Base-by-base conservation (phyloP, 306 rosid genomes). In the Vigna reflexopilosa region DNA sequence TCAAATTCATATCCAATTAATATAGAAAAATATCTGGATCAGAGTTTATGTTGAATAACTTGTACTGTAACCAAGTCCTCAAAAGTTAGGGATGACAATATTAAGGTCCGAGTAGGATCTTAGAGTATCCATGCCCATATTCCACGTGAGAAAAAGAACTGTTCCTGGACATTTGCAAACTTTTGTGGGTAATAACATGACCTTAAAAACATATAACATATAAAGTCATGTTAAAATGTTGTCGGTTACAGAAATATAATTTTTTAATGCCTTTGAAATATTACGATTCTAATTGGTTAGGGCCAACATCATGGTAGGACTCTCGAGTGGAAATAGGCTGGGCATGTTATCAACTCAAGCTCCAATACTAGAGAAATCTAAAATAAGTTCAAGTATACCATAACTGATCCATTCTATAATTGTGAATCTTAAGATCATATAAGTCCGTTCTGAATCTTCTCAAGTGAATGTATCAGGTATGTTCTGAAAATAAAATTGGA, bases 401-500 rank as follows among this genome's bases (percentile, higher is more conserved):
- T 28, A 22, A 50, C 20, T 40, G 14, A 9, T 63, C 59, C 54
- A 42, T 28, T 78, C 20, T 44, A 79, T 54, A 78, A 47, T 71
- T 28, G 38, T 49, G 36, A 67, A 54, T 44, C 32, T 55, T 32
- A 45, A 67, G 62, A 44, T 9, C 22, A 38, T 55, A 19, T 8
- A 76, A 44, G 64, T 72, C 30, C 47, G 19, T 80, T 76, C 38
- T 72, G 57, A 70, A 71, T 58, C 45, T 66, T 65, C 48, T 49
- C 42, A 71, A 38, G 67, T 48, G 11, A 80, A 47, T 36, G 67
- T 17, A 61, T 42, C 14, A 83, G 42, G 62, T 57, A 52, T 20
- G 62, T 32, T 79, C 81, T 22, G 28, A 71, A 68, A 69, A 17
- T 64, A 65, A 72, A 64, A 56, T n/a, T 56, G 52, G 9, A 76